A percentile compares a stretch with the other conserved stretches of the same genome.
Conservation (phyloP, 768 basidiomycete genomes). For the Suillus hirtellus region DNA sequence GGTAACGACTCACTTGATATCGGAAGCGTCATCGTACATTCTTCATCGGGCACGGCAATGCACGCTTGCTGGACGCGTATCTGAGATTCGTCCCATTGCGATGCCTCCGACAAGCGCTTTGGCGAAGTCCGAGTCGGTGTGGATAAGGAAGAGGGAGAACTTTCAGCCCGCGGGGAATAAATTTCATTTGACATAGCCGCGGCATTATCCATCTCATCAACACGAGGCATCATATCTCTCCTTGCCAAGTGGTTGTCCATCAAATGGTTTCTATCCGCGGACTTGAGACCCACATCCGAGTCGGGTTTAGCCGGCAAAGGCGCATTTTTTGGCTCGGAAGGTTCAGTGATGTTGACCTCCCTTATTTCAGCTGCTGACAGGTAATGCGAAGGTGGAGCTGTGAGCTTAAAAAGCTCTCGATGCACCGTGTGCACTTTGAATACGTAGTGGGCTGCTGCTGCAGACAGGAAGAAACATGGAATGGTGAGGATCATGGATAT, state of each 20-base stretch:
- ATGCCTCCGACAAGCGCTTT: neutral
- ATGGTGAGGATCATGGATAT: constrained; percentile 50
- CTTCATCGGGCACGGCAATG: neutral
- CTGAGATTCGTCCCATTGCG: neutral
- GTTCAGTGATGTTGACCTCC: constrained; percentile 9
- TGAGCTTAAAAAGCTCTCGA: constrained; percentile 11
- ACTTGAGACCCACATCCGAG: constrained; percentile 12
- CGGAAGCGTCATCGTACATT: constrained; percentile 7
- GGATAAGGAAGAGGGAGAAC: neutral
- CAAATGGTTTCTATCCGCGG: neutral
- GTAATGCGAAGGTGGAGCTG: neutral
- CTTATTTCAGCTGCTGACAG: neutral
- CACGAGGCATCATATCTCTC: neutral
- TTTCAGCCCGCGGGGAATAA: neutral
- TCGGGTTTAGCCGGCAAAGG: constrained; percentile 22
- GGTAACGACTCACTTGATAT: neutral
- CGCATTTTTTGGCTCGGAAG: constrained; percentile 17
- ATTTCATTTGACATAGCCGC: neutral
- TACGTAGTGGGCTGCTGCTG: constrained; percentile 17
- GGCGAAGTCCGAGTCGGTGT: neutral
- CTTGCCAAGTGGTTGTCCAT: neutral
- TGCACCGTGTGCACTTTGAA: constrained; percentile 25
- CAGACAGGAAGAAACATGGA: constrained; percentile 53
- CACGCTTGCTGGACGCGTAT: neutral
- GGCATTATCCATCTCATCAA: neutral